Evolutionary conservation across 306 rosid genomes (phyloP).

Genomic region (Cucumis melo): DNA sequence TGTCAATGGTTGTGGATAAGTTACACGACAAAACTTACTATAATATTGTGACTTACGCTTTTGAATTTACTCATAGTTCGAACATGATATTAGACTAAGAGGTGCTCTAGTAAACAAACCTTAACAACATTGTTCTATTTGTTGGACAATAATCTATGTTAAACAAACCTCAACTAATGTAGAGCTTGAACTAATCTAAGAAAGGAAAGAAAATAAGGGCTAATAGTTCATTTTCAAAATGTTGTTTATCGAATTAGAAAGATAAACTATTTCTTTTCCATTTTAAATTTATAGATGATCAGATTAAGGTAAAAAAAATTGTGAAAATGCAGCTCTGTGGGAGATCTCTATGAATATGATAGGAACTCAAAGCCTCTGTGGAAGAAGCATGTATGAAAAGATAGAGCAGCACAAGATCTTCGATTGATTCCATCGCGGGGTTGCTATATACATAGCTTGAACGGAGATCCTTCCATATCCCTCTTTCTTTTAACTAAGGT

Average conservation of each 20-base stretch:
- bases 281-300: conserved; percentile 12
- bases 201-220: neutral
- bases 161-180: neutral
- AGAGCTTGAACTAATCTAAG: neutral
- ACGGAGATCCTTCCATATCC: conserved; percentile 58
- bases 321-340: conserved; percentile 30
- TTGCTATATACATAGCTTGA: conserved; percentile 34
- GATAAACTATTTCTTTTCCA: neutral
- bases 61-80: too few species aligned
- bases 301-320: conserved; percentile 5
- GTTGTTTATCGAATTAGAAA: neutral
- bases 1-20: too few species aligned
- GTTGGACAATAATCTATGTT: neutral
- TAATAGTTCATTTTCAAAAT: neutral
- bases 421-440: conserved; percentile 44
- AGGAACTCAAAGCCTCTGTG: conserved; percentile 70
- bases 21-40: too few species aligned
- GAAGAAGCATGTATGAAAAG: conserved; percentile 78
- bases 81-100: neutral
- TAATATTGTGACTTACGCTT: too few species aligned
- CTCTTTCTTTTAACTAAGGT: conserved; percentile 89
- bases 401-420: conserved; percentile 27
- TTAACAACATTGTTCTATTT: neutral
- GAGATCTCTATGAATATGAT: conserved; percentile 78
- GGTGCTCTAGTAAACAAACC: neutral